Conservation (phyloP, 768 basidiomycete species). For the Royoungia palumana region DNA sequence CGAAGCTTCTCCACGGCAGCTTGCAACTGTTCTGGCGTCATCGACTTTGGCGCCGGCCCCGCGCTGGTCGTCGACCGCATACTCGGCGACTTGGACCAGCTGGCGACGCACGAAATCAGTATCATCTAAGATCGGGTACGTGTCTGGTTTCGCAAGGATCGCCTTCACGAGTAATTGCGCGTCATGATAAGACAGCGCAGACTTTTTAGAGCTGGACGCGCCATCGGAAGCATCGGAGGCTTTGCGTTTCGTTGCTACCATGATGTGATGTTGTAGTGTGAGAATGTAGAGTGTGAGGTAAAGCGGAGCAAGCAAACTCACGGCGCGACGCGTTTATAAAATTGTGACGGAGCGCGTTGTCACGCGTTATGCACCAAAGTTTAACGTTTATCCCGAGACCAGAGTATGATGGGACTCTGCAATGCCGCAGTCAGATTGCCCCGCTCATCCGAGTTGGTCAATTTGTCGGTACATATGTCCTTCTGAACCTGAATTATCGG, state of each 20-base stretch:
- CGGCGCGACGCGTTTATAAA: constrained; percentile 13
- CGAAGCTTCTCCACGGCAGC: constrained; percentile 44
- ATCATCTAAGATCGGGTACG: constrained; percentile 35
- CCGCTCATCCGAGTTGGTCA: too few species aligned
- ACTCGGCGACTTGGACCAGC: constrained; percentile 32
- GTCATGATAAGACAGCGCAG: constrained; percentile 27
- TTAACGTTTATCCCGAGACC: too few species aligned
- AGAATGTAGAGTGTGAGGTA: not conserved
- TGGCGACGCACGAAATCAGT: constrained; percentile 29
- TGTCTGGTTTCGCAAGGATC: constrained; percentile 37
- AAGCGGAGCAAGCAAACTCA: not conserved
- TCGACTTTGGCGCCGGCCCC: constrained; percentile 25
- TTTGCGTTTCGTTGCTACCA: constrained; percentile 37
- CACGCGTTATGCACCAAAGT: constrained; percentile 24
- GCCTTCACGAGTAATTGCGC: constrained; percentile 35
- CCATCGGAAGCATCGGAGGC: constrained; percentile 18
- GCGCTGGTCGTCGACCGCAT: constrained; percentile 22
- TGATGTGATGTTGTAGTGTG: not conserved
- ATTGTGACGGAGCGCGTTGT: constrained; percentile 27
- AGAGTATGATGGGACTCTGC: too few species aligned
- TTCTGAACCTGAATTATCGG: too few species aligned
- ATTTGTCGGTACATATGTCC: too few species aligned
- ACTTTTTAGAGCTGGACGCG: constrained; percentile 28
- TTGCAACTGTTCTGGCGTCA: constrained; percentile 38
- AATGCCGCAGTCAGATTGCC: too few species aligned